phyloP scores from a whole-genome alignment of 306 rosid genomes.

The Fagus sylvatica region DNA sequence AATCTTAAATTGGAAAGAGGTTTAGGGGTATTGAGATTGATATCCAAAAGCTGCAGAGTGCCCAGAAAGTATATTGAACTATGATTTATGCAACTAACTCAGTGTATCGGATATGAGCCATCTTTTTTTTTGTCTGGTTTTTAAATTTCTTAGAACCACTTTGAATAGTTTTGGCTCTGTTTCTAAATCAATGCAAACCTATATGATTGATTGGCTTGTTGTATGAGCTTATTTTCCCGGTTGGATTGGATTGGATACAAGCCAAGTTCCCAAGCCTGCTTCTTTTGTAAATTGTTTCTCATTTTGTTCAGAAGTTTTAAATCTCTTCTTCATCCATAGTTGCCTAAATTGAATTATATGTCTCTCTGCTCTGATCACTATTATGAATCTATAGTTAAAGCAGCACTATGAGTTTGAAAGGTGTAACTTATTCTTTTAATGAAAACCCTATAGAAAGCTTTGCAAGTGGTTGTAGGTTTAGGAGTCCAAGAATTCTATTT shows the following conservation, averaged over 20 bases:
- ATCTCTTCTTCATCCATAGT: background rate
- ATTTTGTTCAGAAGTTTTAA: background rate
- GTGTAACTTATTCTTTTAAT: background rate
- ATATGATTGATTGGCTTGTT: background rate
- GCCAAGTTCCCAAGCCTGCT: background rate
- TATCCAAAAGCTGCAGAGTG: background rate
- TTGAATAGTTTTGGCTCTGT: background rate
- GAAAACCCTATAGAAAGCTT: background rate
- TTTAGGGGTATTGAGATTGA: background rate
- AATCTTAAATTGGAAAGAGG: background rate
- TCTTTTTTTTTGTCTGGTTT: background rate
- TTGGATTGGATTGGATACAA: background rate
- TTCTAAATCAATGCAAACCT: background rate
- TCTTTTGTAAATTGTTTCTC: background rate
- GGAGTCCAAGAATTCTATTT: background rate
- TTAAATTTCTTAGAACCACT: background rate
- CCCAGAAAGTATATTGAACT: background rate
- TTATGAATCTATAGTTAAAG: background rate
- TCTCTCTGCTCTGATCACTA: background rate
- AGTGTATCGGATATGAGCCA: background rate
- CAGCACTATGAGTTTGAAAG: background rate
- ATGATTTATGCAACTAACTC: background rate
- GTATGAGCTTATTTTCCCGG: background rate
- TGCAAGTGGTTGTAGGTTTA: background rate
- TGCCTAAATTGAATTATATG: background rate